Evolutionary conservation across 176 grass and related monocot species (phyloP).

Genomic region (Triticum dicoccoides): DNA sequence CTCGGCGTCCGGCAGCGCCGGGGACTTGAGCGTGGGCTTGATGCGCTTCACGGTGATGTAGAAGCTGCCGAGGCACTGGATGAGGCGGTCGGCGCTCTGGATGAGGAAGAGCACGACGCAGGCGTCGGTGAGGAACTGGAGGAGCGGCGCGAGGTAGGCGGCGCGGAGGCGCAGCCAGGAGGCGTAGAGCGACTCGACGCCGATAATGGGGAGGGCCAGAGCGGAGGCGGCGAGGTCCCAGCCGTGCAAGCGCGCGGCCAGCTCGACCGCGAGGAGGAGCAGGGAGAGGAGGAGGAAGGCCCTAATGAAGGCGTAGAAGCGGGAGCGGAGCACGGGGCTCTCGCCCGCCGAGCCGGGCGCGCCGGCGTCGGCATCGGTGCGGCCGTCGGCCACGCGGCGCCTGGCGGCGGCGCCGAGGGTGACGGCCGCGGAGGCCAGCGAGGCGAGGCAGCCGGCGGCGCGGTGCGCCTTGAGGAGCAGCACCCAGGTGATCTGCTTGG

Average conservation of each 20-base stretch:
- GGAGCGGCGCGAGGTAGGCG: constrained; percentile 65
- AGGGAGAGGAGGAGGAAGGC: constrained; percentile 79
- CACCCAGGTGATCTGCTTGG: constrained; percentile 98
- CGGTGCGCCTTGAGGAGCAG: constrained; percentile 95
- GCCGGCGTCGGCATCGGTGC: constrained; percentile 66
- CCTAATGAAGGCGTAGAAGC: constrained; percentile 78
- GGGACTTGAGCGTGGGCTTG: constrained; percentile 58
- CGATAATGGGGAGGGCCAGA: constrained; percentile 45
- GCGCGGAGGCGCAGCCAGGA: constrained; percentile 79
- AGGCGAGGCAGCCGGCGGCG: constrained; percentile 81
- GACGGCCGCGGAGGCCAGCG: constrained; percentile 60
- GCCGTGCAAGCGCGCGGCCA: constrained; percentile 61
- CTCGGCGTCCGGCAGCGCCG: constrained; percentile 42
- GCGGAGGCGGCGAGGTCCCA: constrained; percentile 65
- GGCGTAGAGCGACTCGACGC: constrained; percentile 66
- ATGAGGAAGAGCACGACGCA: constrained; percentile 95
- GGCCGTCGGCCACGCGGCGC: constrained; percentile 58
- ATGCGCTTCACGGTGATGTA: constrained; percentile 84
- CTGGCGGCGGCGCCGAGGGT: constrained; percentile 60
- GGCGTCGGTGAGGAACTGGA: constrained; percentile 89
- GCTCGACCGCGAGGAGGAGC: constrained; percentile 65
- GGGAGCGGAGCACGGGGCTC: constrained; percentile 71
- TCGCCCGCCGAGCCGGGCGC: constrained; percentile 31
- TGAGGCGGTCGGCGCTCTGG: constrained; percentile 89
- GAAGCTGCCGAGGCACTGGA: constrained; percentile 88